Evolutionary conservation across 208 protist genomes (phyloP).

Genomic region (Trypanosoma mega): DNA sequence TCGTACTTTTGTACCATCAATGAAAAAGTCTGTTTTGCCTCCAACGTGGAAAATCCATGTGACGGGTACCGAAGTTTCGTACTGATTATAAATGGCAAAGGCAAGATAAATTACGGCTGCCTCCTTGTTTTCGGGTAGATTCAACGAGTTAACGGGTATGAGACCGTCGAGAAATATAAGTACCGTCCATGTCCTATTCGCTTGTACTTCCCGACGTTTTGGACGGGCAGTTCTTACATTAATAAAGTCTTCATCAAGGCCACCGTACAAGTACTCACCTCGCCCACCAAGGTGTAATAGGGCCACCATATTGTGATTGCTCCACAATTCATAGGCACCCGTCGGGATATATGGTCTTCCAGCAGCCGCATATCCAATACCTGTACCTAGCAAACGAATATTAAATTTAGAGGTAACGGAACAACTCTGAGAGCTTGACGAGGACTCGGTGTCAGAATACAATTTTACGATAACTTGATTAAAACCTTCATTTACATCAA

Average conservation of each 20-base stretch:
- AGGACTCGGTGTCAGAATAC: neutral
- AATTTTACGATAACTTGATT: conserved; percentile 19
- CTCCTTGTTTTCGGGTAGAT: conserved; percentile 6
- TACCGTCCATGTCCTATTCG: neutral
- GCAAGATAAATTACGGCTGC: conserved; percentile 19
- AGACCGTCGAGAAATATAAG: neutral
- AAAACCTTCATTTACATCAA: conserved; percentile 9
- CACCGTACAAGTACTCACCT: conserved; percentile 12
- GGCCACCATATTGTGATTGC: neutral
- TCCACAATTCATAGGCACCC: conserved; percentile 8
- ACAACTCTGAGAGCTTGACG: neutral
- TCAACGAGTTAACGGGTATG: conserved; percentile 2
- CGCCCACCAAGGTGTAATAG: conserved; percentile 9
- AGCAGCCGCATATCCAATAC: conserved; percentile 9
- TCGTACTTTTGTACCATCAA: conserved; percentile 6
- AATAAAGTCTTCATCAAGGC: conserved; percentile 12
- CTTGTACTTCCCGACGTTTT: neutral
- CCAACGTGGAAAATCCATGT: conserved; percentile 13
- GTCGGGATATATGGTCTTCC: neutral
- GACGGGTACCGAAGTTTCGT: neutral
- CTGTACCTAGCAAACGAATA: conserved; percentile 14
- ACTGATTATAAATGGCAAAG: conserved; percentile 15
- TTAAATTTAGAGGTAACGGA: neutral
- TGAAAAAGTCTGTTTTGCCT: conserved; percentile 17
- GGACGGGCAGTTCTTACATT: conserved; percentile 2